Percentiles rank a stretch among this genome's conserved stretches.
These are phyloP conservation scores for Phytopythium cucurbitacearum DNA, from an alignment of 352 stramenopile species.

Conservation along the genomic window DNA sequence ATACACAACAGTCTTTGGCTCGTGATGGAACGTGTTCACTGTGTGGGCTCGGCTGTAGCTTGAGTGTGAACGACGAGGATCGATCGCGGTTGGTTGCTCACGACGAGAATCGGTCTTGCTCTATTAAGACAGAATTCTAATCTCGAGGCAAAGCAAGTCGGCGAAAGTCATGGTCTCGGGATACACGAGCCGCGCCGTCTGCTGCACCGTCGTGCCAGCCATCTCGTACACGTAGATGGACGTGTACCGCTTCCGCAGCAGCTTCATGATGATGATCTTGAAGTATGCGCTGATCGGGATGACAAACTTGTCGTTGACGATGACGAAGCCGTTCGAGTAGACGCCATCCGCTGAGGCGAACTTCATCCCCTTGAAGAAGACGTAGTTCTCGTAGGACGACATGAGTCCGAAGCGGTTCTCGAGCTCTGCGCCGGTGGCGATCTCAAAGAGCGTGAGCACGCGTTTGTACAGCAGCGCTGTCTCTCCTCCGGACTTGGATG, in stretches of 20 bases:
- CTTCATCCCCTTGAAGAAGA: conserved; percentile 26
- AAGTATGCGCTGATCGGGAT: conserved; percentile 18
- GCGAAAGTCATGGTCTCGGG: conserved; percentile 16
- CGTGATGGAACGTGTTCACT: too few relatives aligned
- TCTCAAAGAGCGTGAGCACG: conserved; percentile 22
- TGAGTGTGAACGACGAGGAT: too few relatives aligned
- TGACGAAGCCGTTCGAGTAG: conserved; percentile 33
- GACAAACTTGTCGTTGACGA: conserved; percentile 28
- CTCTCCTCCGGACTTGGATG: not conserved
- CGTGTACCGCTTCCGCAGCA: conserved; percentile 9
- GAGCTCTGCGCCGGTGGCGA: conserved; percentile 17
- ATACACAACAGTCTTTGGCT: too few relatives aligned
- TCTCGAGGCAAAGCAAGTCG: conserved; percentile 17
- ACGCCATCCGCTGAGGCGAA: conserved; percentile 29
- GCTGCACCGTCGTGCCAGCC: conserved; percentile 20
- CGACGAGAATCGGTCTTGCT: not conserved
- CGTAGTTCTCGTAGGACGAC: conserved; percentile 40
- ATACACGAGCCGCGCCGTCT: conserved; percentile 26
- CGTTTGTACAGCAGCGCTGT: conserved; percentile 6
- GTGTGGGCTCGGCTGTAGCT: too few relatives aligned
- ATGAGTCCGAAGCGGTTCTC: conserved; percentile 28
- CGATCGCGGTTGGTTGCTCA: not conserved
- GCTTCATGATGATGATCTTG: conserved; percentile 22
- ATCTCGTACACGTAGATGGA: conserved; percentile 32
- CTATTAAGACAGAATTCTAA: conserved; percentile 20